These are phyloP conservation scores for Cyanodermella asteris DNA, from an alignment of 2,329 filamentous ascomycete species.

Conservation along the genomic window DNA sequence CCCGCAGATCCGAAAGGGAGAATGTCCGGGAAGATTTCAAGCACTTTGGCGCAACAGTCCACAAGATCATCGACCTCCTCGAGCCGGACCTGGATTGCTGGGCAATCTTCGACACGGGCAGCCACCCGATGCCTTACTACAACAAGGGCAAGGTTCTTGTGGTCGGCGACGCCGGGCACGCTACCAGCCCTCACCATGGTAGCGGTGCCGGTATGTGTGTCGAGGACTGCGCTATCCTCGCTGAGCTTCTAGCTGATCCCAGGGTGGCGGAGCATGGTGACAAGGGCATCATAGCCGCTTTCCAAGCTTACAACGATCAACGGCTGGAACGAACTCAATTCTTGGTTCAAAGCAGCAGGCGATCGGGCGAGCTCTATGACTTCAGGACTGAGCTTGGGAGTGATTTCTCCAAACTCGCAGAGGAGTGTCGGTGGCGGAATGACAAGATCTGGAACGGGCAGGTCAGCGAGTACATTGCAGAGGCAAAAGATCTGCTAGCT, in stretches of 20 bases:
- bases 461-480: too few relatives aligned
- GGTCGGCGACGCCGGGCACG: conserved; percentile 7
- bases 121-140: conserved; percentile 13
- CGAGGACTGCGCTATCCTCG: conserved; percentile 6
- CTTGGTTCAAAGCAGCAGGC: conserved; percentile 7
- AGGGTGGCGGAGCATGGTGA: neutral
- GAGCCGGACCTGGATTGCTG: conserved; percentile 25
- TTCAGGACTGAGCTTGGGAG: conserved; percentile 3
- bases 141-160: conserved; percentile 5
- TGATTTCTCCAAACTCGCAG: neutral
- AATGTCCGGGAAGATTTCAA: conserved; percentile 18
- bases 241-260: conserved; percentile 3
- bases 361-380: conserved; percentile 5
- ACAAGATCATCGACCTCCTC: conserved; percentile 18
- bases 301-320: conserved; percentile 6
- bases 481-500: too few relatives aligned
- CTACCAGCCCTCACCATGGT: conserved; percentile 7
- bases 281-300: conserved; percentile 4
- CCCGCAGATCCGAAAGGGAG: too few relatives aligned
- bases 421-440: neutral
- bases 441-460: too few relatives aligned
- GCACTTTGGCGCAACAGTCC: conserved; percentile 17
- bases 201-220: conserved; percentile 7
- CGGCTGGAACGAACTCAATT: conserved; percentile 7
- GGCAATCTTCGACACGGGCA: conserved; percentile 28